Evolutionary conservation across 371 early-diverging fungal genomes (phyloP), one percentile per base, ranked within the genome.

Genomic region (Circinella minor): DNA sequence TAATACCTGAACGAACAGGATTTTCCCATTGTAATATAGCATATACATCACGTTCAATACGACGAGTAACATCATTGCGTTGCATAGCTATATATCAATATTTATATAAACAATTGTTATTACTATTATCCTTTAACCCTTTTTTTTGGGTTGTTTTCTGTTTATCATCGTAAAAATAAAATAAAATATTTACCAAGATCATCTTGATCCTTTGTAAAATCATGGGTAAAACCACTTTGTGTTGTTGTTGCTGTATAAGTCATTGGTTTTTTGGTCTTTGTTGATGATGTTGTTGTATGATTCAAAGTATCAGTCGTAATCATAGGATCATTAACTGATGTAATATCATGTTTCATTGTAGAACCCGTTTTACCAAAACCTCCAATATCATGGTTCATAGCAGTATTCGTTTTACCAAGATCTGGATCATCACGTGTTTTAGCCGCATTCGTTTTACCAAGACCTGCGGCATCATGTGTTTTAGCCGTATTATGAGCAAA

Each of bases 1-100:
- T 63, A 0, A 67, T 70, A n/a, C 69, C 78, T 4, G 84, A 83
- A 4, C 84, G 76, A 47, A 76, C 68, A 38, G 84, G 84, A 27
- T 78, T 74, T 48, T 76, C 67, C 84, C 84, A 83, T 51, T 78
- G 68, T 7, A 83, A 61, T n/a, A 82, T 63, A 13, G 51, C 37
- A 15, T 71, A 66, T 0, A 74, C 70, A 15, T 79, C 76, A 7
- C 39, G 68, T 48, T 81, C 81, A 47, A 81, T 79, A n/a, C 79
- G 81, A 36, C 69, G 67, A 10, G 81, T 81, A 13, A 74, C 74
- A 36, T 77, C 77, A 54, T 71, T 81, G 11, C 77, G 75, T 57
- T 72, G 73, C 43, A 61, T 59, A 20, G 65, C 70, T 69, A 27
- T 27, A 27, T 27, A 2, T 27, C 0, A 27, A 27, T 27, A 27